phyloP scores from a whole-genome alignment of 768 basidiomycete species.

The Podaxis sp. region DNA sequence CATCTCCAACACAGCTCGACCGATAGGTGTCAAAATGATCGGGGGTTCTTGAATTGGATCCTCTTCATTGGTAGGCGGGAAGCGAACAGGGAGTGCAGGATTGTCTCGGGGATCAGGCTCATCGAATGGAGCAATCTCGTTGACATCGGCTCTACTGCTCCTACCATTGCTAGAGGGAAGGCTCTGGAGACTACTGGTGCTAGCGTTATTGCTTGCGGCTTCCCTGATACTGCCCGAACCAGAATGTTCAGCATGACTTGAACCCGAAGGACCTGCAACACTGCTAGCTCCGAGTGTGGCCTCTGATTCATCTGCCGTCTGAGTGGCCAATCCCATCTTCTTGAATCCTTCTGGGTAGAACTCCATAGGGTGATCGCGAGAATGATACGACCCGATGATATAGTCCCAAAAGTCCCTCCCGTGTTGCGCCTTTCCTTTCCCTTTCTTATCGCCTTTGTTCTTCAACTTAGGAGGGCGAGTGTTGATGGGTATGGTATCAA shows the following conservation, averaged over 20 bases:
- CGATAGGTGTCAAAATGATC: constrained; percentile 49
- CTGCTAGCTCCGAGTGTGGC: background rate
- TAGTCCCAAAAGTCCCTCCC: constrained; percentile 28
- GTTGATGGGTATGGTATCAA: constrained; percentile 41
- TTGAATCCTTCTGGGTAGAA: constrained; percentile 80
- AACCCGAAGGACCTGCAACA: background rate
- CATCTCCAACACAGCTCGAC: constrained; percentile 56
- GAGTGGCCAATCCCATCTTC: constrained; percentile 65
- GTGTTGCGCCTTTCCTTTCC: constrained; percentile 15
- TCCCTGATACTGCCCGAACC: background rate
- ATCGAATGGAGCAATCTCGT: constrained; percentile 10
- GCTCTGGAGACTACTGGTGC: constrained; percentile 17
- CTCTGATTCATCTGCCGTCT: constrained; percentile 12
- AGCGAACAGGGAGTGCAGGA: background rate
- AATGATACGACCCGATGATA: constrained; percentile 61
- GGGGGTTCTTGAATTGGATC: constrained; percentile 41
- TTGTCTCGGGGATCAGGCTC: constrained; percentile 1
- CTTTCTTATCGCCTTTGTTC: constrained; percentile 15
- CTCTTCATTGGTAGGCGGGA: constrained; percentile 20
- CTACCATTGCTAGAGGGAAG: background rate
- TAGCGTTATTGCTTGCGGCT: constrained; percentile 3
- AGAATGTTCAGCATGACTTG: background rate
- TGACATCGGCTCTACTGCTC: background rate
- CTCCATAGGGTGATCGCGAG: constrained; percentile 68
- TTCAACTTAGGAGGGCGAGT: constrained; percentile 1